Conservation (phyloP, 805 yeast genomes). For the Vanderwaltozyma tropicalis region DNA sequence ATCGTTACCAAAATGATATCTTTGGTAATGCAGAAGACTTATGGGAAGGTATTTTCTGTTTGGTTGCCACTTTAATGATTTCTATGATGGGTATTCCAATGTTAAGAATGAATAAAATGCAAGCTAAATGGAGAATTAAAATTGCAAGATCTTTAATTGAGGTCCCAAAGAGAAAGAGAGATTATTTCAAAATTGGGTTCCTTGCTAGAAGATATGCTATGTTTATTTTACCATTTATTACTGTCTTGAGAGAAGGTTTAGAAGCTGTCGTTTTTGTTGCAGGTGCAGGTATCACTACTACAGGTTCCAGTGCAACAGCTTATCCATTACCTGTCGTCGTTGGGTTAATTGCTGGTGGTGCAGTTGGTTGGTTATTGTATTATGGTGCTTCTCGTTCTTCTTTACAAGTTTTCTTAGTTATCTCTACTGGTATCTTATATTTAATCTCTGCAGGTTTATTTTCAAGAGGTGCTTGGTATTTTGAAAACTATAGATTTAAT, state of each 20-base stretch:
- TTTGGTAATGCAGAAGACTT: conserved; percentile 84
- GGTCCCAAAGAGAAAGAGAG: conserved; percentile 39
- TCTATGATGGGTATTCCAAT: conserved; percentile 93
- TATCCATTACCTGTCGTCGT: conserved; percentile 90
- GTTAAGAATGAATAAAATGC: conserved; percentile 93
- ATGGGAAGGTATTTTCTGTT: conserved; percentile 94
- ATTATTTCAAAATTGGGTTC: conserved; percentile 44
- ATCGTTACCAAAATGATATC: conserved; percentile 67
- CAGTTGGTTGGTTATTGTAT: conserved; percentile 63
- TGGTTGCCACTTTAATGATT: conserved; percentile 83
- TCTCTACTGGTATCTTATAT: conserved; percentile 82
- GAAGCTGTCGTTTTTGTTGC: conserved; percentile 95
- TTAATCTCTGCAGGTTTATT: conserved; percentile 87
- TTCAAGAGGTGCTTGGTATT: conserved; percentile 87
- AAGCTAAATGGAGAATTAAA: conserved; percentile 92
- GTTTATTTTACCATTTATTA: conserved; percentile 83
- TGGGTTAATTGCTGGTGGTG: conserved; percentile 72
- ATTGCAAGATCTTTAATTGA: conserved; percentile 75
- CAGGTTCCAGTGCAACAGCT: conserved; percentile 47
- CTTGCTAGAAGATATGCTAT: conserved; percentile 67
- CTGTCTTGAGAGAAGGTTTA: conserved; percentile 91
- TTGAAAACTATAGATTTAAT: conserved; percentile 60
- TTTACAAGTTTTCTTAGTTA: conserved; percentile 76
- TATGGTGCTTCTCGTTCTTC: conserved; percentile 74
- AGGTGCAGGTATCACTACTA: conserved; percentile 72